phyloP scores from a whole-genome alignment of 1,284 basidiomycete genomes.

The Macrocystidia cucumis region DNA sequence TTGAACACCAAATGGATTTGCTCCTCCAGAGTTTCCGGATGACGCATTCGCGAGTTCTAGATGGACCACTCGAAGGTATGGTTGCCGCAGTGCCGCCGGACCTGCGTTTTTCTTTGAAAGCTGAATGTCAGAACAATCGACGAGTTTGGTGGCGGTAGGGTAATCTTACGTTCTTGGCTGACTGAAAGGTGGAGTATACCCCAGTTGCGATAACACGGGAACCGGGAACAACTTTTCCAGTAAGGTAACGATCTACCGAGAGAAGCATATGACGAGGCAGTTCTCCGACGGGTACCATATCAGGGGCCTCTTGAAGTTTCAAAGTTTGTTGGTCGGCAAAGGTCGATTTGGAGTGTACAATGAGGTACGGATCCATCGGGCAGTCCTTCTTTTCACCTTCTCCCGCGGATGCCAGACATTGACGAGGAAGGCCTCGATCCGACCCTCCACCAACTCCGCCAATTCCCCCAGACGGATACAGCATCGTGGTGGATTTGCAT shows the following conservation, averaged over 20 bases:
- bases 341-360: conserved; percentile 90
- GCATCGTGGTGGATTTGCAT: conserved; percentile 78
- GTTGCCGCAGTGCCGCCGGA: conserved; percentile 83
- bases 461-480: conserved; percentile 79
- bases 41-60: conserved; percentile 82
- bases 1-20: conserved; percentile 75
- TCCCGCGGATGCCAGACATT: conserved; percentile 71
- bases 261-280: conserved; percentile 94
- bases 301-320: conserved; percentile 97
- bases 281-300: conserved; percentile 99
- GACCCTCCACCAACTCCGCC: conserved; percentile 82
- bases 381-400: conserved; percentile 88
- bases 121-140: conserved; percentile 1
- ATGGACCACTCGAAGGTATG: conserved; percentile 92
- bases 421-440: conserved; percentile 74
- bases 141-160: not conserved
- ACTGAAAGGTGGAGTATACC: conserved; percentile 94
- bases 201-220: conserved; percentile 93
- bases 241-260: conserved; percentile 85
- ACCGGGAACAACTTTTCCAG: conserved; percentile 90
- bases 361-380: conserved; percentile 93
- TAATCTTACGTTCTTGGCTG: conserved; percentile 65
- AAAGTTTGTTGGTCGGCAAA: conserved; percentile 97
- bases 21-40: conserved; percentile 54
- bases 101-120: conserved; percentile 59